A percentile compares a stretch with the other conserved stretches of the same genome.
phyloP scores from a whole-genome alignment of 1,284 basidiomycete species.

The Apiotrichum siamense region DNA sequence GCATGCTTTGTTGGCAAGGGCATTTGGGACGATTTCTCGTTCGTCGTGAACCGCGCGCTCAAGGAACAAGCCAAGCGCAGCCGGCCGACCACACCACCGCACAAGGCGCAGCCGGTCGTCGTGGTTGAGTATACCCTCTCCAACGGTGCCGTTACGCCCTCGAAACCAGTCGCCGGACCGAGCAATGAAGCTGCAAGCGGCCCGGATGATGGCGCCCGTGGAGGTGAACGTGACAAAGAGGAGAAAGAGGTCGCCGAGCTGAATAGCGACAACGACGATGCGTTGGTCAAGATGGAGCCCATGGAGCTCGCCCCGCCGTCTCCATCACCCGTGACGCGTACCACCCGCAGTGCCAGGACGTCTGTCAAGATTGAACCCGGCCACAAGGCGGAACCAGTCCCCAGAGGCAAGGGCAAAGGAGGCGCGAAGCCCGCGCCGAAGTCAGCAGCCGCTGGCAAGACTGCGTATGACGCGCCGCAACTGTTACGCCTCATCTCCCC shows the following conservation, averaged over 20 bases:
- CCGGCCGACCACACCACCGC: background rate
- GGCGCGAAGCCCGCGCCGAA: conserved; percentile 3
- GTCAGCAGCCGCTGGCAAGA: background rate
- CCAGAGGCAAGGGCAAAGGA: too few relatives aligned
- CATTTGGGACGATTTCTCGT: conserved; percentile 58
- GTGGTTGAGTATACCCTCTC: background rate
- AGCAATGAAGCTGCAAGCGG: too few relatives aligned
- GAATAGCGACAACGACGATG: background rate
- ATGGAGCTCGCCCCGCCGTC: too few relatives aligned
- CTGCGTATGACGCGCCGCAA: conserved; percentile 4
- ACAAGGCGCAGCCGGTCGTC: background rate
- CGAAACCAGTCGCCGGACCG: too few relatives aligned
- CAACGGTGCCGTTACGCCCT: background rate
- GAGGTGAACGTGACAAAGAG: too few relatives aligned
- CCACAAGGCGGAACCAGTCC: background rate
- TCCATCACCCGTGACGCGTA: background rate
- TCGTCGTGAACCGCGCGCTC: conserved; percentile 25
- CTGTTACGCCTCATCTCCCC: background rate
- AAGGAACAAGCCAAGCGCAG: background rate
- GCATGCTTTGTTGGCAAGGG: conserved; percentile 68
- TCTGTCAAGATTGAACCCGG: background rate
- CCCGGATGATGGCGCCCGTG: too few relatives aligned
- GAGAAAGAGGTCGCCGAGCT: background rate
- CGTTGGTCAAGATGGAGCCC: conserved; percentile 1
- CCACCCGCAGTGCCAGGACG: background rate